Conservation (phyloP, 106 monocot genomes). For the Platanthera guangdongensis region DNA sequence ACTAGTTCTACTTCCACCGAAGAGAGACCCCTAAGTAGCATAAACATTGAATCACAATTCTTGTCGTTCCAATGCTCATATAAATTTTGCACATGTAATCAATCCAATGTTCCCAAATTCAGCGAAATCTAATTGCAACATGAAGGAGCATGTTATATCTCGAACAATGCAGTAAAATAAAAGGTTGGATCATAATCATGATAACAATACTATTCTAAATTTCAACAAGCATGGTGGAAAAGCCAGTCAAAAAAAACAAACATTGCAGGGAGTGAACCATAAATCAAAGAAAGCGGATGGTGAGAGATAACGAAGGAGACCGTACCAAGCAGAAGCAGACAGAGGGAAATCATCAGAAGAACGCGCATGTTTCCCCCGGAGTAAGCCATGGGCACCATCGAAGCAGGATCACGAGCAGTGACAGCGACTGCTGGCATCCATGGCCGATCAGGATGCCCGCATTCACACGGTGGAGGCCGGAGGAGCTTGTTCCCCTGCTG, state of each 20-base stretch:
- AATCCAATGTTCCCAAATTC: neutral
- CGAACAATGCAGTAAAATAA: neutral
- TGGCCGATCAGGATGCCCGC: slow-evolving; percentile 1
- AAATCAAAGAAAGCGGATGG: neutral
- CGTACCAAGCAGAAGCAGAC: neutral
- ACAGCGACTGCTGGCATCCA: slow-evolving; percentile 3
- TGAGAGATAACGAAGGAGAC: neutral
- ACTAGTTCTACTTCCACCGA: neutral
- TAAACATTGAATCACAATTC: neutral
- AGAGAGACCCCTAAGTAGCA: neutral
- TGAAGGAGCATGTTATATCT: neutral
- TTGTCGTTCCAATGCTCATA: neutral
- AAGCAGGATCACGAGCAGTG: slow-evolving; percentile 1
- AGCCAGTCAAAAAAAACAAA: neutral
- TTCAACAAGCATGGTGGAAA: neutral
- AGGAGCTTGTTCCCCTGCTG: neutral
- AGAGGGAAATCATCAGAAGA: slow-evolving; percentile 2
- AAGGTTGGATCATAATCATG: neutral
- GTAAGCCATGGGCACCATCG: neutral
- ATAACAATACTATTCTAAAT: no score
- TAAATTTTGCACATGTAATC: neutral
- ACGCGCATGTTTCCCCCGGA: slow-evolving; percentile 2
- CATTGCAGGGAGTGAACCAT: neutral
- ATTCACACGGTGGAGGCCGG: neutral
- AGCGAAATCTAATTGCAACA: neutral